Base-by-base conservation (phyloP, 2,329 filamentous ascomycete species). In the Blumeriella jaapii region DNA sequence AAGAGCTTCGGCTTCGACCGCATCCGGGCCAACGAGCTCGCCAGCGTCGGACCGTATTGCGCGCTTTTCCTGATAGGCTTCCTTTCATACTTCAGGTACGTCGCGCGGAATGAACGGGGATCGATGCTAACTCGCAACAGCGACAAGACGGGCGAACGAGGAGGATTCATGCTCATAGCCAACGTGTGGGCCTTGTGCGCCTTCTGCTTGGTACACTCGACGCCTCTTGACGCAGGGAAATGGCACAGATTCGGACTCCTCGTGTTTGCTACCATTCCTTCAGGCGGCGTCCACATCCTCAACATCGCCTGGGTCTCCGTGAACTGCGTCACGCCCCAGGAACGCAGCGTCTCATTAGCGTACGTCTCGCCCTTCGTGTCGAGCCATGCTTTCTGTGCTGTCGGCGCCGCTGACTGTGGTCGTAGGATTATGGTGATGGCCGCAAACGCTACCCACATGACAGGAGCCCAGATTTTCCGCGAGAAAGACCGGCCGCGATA, bases 141-240 rank as follows among this genome's bases (percentile, higher is more conserved):
- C 23, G 60, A 62, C 39, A 38, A 40, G 19, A 51, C 50, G 1
- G 51, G 50, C 8, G 54, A 51, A 26, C 52, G 59, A 9, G 59
- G 57, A 3, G 59, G 59, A 0, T 54, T 53, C 23, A 46, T 60
- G 6, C 38, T 61, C 5, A 31, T 61, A 5, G 44, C 48, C 3
- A 54, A 54, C 6, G 51, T 55, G 2, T 62, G 59, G 59, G 57
- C 54, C 26, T 44, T 62, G 3, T 58, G 61, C 23, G 54, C 59
- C 1, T 61, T 60, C 20, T 36, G 49, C 2, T 59, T 55, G 34
- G 44, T 61, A 5, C 51, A 57, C 15, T 25, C 31, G 5, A 46
- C 45, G 12, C 42, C 50, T 13, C 39, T 52, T 6, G 51, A 22
- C 26, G 29, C 31, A 10, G 47, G 42, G 40, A 34, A 47, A 2